These are phyloP conservation scores for Saccharum officinarum DNA, from an alignment of 176 grass and related monocot species.

Conservation along the genomic window DNA sequence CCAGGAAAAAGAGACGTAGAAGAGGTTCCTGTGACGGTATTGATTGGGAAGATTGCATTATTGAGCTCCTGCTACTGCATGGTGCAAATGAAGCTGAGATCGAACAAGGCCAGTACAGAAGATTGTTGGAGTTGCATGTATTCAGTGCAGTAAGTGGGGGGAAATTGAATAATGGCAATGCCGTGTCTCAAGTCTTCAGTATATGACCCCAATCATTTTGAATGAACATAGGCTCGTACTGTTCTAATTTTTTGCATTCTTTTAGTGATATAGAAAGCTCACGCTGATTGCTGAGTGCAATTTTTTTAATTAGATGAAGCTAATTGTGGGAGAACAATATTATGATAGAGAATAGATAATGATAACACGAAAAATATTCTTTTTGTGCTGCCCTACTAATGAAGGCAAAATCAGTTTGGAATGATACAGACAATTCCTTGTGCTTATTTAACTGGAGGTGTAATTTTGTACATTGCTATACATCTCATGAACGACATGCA, in stretches of 20 bases:
- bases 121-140: constrained; percentile 76
- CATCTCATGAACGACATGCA: neutral
- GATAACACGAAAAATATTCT: neutral
- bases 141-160: constrained; percentile 41
- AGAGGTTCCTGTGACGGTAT: constrained; percentile 33
- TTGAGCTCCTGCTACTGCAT: constrained; percentile 82
- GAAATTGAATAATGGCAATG: constrained; percentile 26
- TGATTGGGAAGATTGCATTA: constrained; percentile 91
- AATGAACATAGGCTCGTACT: constrained; percentile 18
- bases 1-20: constrained; percentile 30
- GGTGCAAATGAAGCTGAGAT: constrained; percentile 74
- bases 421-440: constrained; percentile 1
- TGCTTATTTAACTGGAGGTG: neutral
- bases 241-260: neutral
- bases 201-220: neutral
- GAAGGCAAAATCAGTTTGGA: neutral
- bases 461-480: constrained; percentile 22
- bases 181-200: neutral
- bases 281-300: neutral
- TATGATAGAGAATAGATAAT: constrained; percentile 10
- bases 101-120: constrained; percentile 89
- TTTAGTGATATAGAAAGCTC: constrained; percentile 17
- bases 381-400: neutral
- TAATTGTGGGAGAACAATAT: neutral
- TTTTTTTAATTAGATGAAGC: constrained; percentile 30